Evolutionary conservation across 768 basidiomycete species (phyloP), one percentile per base, ranked within the genome.

Genomic region (Pisolithus sp.): DNA sequence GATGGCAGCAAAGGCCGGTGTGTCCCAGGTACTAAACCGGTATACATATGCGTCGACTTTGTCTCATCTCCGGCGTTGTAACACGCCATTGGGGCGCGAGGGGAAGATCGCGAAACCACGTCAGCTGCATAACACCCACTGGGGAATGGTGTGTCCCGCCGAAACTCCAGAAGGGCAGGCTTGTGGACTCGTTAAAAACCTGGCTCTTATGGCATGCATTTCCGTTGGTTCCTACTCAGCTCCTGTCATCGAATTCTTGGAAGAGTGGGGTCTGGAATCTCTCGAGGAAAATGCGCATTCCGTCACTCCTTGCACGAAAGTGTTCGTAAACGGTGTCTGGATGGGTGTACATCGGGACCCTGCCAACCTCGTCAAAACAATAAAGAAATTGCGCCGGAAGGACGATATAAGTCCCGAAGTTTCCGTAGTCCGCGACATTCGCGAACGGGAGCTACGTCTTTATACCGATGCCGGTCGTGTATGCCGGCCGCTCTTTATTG

Each of bases 131-230:
- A 99, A 99, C 63, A 97, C 96, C 1, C 96, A 99, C 62, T 99
- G 96, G 96, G 96, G 96, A 36, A 98, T 99, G 96, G 96, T 99
- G 18, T 99, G 96, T 65, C 96, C 96, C 40, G 96, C 96, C 37
- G 96, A 99, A 69, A 99, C 96, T 4, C 96, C 96, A 1, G 96
- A 99, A 82, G 96, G 96, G 43, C 96, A 98, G 68, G 96, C 96
- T 54, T 99, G 96, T 71, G 96, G 96, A 71, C 81, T 98, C 41
- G 96, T 98, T 71, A 98, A 99, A 75, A 98, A 99, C 70, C 73
- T 99, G 52, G 91, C 96, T 0, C 82, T 98, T 58, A 95, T 98
- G 93, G 75, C 95, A 4, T 95, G 93, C 69, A 96, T 98, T 53
- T 98, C 96, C 42, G 95, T 99, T 53, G 96, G 96, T 40, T 94